Evolutionary conservation across 352 stramenopile genomes (phyloP).

Genomic region (Globisporangium acanthophoron): DNA sequence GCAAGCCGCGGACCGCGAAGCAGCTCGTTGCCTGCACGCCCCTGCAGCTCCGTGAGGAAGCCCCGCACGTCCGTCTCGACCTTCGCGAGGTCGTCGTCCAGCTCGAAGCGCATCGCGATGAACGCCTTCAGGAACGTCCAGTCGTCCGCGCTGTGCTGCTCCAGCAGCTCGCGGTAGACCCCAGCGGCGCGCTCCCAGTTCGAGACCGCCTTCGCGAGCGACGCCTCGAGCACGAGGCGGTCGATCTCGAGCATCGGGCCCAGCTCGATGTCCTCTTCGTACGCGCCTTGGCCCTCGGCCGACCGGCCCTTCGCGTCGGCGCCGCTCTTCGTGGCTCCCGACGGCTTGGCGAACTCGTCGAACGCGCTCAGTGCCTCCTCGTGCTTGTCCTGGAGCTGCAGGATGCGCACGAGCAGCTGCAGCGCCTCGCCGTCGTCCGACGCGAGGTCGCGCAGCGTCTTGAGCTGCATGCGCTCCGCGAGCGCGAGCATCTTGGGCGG

Average conservation of each 20-base stretch:
- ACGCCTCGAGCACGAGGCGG: slow-evolving; percentile 56
- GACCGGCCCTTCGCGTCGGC: slow-evolving; percentile 36
- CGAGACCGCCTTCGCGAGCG: slow-evolving; percentile 41
- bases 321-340: slow-evolving; percentile 7
- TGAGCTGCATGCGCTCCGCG: slow-evolving; percentile 78
- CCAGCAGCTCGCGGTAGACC: slow-evolving; percentile 55
- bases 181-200: slow-evolving; percentile 48
- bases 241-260: slow-evolving; percentile 82
- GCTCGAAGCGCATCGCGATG: slow-evolving; percentile 43
- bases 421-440: slow-evolving; percentile 64
- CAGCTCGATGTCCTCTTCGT: slow-evolving; percentile 81
- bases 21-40: slow-evolving; percentile 36
- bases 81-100: slow-evolving; percentile 18
- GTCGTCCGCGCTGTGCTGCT: slow-evolving; percentile 74
- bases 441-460: slow-evolving; percentile 53
- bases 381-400: slow-evolving; percentile 69
- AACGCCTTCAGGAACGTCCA: slow-evolving; percentile 77
- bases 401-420: slow-evolving; percentile 62
- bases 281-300: slow-evolving; percentile 60
- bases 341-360: slow-evolving; percentile 48
- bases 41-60: slow-evolving; percentile 43
- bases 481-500: slow-evolving; percentile 70
- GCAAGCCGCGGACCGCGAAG: slow-evolving; percentile 70
- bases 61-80: slow-evolving; percentile 25
- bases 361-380: slow-evolving; percentile 62